Base-by-base conservation (phyloP, 441 rosid genomes). In the Croton setiger region DNA sequence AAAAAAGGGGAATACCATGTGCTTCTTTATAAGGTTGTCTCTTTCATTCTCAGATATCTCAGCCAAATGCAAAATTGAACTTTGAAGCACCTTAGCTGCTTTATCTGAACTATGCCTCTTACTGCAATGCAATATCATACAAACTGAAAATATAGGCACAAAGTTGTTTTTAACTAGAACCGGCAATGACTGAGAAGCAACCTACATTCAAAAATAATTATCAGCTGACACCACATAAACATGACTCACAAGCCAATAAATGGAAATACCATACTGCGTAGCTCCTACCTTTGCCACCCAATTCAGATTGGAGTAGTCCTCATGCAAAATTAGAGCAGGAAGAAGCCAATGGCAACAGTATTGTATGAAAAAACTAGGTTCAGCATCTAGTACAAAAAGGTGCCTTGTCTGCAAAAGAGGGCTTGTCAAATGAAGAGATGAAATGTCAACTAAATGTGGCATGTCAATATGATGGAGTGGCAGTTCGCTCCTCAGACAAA, bases 301-400 rank as follows among this genome's bases (percentile, higher is more conserved):
- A 55, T 72, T 80, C 73, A 96, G 79, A 76, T 85, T 80, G 69
- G 86, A 64, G 66, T 76, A 76, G 80, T 96, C 91, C 68, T 75
- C 91, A 56, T 86, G 76, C 77, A 91, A 75, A 73, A 88, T 58
- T 62, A 93, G 83, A 74, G 96, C 97, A 65, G 99, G 97, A 80
- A 96, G 93, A 78, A 96, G 91, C 99, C 99, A 93, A 43, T 77
- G 81, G 80, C 93, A 89, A 76, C 94, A 91, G 75, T 83, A 87
- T 83, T 87, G 97, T 75, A 96, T 75, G 79, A 96, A 96, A 80
- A 76, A 77, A 72, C 86, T 78, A 7, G 97, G 94, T 76, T 93
- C 93, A 48, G 89, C 82, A 67, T 86, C 88, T 63, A 71, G 80
- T 72, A 89, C 75, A 69, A 93, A 90, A 75, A 89, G 83, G 43